Base-by-base conservation (phyloP, 192 early-diverging fungal species). In the Backusella tuberculispora region DNA sequence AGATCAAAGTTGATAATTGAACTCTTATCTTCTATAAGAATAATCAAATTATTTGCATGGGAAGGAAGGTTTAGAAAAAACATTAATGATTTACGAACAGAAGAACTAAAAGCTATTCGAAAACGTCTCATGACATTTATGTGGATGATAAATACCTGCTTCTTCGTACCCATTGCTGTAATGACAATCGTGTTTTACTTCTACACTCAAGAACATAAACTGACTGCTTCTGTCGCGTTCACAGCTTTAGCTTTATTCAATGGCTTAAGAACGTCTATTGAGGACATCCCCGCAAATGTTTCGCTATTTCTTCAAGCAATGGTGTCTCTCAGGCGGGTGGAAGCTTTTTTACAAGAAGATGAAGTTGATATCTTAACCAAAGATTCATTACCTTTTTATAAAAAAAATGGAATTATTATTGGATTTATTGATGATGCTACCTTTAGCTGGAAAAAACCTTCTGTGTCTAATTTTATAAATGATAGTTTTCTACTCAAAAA, bases 401-500 rank as follows among this genome's bases (percentile, higher is more conserved):
- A 26, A 12, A 8, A 26, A 10, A 56, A 24, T 24, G 0, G 21
- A 56, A 10, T 19, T 24, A 12, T 24, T 19, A 26, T 56, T 56
- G 53, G 53, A 24, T 56, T 56, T 19, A 21, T 19, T 50, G n/a
- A 50, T 50, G 5, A 19, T 19, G 48, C 48, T 19, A 15, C n/a
- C 2, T 50, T 50, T 19, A 19, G 48, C n/a, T 50, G 48, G 48
- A 5, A 50, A 50, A 50, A 50, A 14, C 48, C 48, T 19, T 21
- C 48, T 19, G 7, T 17, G 0, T 50, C 48, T n/a, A 71, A 72
- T 15, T 47, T 43, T 5, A 5, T 37, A 7, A 74, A 73, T 26
- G 47, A 50, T 50, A 50, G n/a, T 46, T 12, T 46, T 46, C 93
- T 94, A 34, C n/a, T n/a, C n/a, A 34, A 34, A 34, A 34, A 34